Evolutionary conservation across 331 rosid genomes (phyloP), one percentile per base, ranked within the genome.

Genomic region (Malus hybrid): DNA sequence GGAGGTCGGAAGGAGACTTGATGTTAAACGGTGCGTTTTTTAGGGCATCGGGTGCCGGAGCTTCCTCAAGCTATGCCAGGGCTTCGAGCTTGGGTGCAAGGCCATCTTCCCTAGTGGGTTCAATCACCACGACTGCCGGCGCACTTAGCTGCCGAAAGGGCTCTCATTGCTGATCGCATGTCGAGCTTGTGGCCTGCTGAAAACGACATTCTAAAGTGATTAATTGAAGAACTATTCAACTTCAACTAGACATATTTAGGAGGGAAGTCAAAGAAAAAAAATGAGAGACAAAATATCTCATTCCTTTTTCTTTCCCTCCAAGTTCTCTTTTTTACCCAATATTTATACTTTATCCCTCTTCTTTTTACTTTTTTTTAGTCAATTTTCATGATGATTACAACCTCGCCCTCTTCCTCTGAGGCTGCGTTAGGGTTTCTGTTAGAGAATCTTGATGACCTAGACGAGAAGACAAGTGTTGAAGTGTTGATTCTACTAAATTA

Each of bases 1-100:
- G 98, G 98, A 88, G 98, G 27, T 88, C 97, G 3, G 95, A 88
- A 70, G 98, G 98, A 14, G 98, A 93, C 46, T 6, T 91, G 78
- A 0, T 93, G 72, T 20, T 87, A 52, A 93, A 93, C 67, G 98
- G 97, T 69, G 98, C 98, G 10, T 91, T 85, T 81, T 93, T 93
- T 70, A 93, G 87, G 0, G 69, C 87, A 16, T 85, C 98, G 0
- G 97, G 98, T 1, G 97, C 91, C 5, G 98, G 87, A 67, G 90
- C 97, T 3, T 91, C 97, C 2, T 90, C 97, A 11, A 91, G 96
- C 81, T 93, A 93, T 28, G 93, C 98, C 1, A 90, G 82, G 78
- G 96, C 98, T 63, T 91, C 98, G 0, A 93, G 98, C 77, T 79
- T 93, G 65, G 88, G 96, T 6, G 98, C 98, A 19, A 87, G 94